Evolutionary conservation across 2,329 filamentous ascomycete genomes (phyloP).

Genomic region (Plectosphaerella plurivora): DNA sequence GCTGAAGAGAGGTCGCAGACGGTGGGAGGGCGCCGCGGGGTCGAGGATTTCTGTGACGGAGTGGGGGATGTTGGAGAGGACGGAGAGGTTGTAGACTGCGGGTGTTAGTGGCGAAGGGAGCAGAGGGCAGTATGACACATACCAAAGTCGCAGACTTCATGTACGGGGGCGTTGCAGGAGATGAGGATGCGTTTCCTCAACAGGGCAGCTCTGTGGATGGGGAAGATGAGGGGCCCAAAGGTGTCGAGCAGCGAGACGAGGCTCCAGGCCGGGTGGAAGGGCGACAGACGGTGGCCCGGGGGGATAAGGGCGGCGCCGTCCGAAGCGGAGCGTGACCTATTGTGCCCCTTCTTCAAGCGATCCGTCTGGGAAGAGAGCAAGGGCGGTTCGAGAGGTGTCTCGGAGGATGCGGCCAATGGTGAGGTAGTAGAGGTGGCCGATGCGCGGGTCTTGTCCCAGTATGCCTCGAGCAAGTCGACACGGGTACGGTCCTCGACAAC

Average conservation of each 20-base stretch:
- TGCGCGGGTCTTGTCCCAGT: conserved; percentile 66
- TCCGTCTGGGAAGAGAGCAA: conserved; percentile 30
- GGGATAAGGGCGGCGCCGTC: conserved; percentile 56
- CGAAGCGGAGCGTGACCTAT: conserved; percentile 55
- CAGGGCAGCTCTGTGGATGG: conserved; percentile 81
- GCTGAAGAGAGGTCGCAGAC: conserved; percentile 81
- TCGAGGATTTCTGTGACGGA: conserved; percentile 68
- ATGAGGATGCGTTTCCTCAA: conserved; percentile 85
- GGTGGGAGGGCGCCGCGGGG: conserved; percentile 53
- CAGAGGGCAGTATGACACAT: conserved; percentile 17
- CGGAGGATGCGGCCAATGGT: conserved; percentile 10
- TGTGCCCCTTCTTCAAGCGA: conserved; percentile 36
- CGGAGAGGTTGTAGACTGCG: conserved; percentile 87
- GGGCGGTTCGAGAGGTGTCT: conserved; percentile 50
- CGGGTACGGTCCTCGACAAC: conserved; percentile 63
- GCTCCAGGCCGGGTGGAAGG: conserved; percentile 82
- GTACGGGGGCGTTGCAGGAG: conserved; percentile 80
- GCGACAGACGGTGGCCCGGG: conserved; percentile 63
- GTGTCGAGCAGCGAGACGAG: conserved; percentile 71
- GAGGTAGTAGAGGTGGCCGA: conserved; percentile 27
- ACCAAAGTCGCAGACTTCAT: conserved; percentile 87
- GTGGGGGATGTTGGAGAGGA: conserved; percentile 82
- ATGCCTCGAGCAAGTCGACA: conserved; percentile 64
- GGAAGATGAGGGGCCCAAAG: conserved; percentile 89
- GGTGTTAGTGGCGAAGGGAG: conserved; percentile 14